A percentile compares a stretch with the other conserved stretches of the same genome.
phyloP scores from a whole-genome alignment of 352 stramenopile genomes.

The Achlya hypogyna region DNA sequence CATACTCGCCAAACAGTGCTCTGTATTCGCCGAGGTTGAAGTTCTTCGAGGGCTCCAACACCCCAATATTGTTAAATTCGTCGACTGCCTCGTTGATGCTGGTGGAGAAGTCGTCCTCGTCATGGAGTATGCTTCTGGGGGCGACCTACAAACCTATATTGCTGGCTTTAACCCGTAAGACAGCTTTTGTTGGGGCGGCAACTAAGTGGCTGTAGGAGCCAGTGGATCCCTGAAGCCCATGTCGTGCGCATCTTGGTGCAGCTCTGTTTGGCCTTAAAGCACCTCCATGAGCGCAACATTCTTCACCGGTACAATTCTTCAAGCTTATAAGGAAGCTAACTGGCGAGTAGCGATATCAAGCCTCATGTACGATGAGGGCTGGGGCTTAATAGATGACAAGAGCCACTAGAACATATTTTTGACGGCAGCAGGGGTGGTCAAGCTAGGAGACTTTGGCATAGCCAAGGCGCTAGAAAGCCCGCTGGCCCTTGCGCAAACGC shows the following conservation, averaged over 20 bases:
- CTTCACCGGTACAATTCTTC: slow-evolving; percentile 48
- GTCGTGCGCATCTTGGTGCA: slow-evolving; percentile 69
- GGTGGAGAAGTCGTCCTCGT: slow-evolving; percentile 35
- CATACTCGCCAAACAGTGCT: neutral
- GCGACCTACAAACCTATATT: slow-evolving; percentile 51
- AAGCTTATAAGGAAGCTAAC: slow-evolving; percentile 1
- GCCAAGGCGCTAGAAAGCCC: slow-evolving; percentile 35
- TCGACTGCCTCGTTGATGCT: slow-evolving; percentile 32
- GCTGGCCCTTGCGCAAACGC: slow-evolving; percentile 38
- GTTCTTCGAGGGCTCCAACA: slow-evolving; percentile 41
- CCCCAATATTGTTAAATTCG: slow-evolving; percentile 53
- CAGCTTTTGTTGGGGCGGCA: too few species aligned
- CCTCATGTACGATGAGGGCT: slow-evolving; percentile 27
- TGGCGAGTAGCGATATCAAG: slow-evolving; percentile 40
- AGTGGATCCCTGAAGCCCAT: slow-evolving; percentile 29
- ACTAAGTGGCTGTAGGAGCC: slow-evolving; percentile 18
- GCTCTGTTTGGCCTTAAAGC: slow-evolving; percentile 41
- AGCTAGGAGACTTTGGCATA: slow-evolving; percentile 67
- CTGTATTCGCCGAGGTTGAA: slow-evolving; percentile 30
- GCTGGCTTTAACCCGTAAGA: too few species aligned
- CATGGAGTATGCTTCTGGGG: slow-evolving; percentile 66
- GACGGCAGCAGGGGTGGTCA: slow-evolving; percentile 44
- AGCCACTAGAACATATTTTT: slow-evolving; percentile 41
- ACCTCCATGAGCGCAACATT: slow-evolving; percentile 48
- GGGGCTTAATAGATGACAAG: neutral